Evolutionary conservation across 192 early-diverging fungal genomes (phyloP).

Genomic region (Radiomyces spectabilis): DNA sequence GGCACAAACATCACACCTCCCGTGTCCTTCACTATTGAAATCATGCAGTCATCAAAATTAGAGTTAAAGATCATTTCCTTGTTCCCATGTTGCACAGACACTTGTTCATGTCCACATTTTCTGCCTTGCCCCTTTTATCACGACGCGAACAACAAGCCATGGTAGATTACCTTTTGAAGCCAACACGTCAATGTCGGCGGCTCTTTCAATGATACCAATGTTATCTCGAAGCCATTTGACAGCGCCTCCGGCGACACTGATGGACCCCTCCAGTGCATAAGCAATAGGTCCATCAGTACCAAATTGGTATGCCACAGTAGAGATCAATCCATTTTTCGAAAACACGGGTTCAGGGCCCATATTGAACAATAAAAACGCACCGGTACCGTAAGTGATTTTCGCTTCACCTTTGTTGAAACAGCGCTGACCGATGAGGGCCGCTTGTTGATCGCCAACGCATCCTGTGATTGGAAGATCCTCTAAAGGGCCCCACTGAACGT

Average conservation of each 20-base stretch:
- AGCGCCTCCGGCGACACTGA: constrained; percentile 87
- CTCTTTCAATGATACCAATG: constrained; percentile 67
- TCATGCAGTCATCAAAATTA: constrained; percentile 62
- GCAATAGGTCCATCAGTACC: constrained; percentile 50
- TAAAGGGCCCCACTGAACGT: constrained; percentile 50
- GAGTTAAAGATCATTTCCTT: constrained; percentile 65
- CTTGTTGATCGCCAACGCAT: constrained; percentile 93
- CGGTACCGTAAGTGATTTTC: constrained; percentile 98
- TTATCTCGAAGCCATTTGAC: constrained; percentile 90
- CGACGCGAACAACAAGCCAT: too few species aligned
- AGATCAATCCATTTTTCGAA: constrained; percentile 78
- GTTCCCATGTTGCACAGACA: constrained; percentile 64
- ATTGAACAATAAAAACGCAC: constrained; percentile 93
- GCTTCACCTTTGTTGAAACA: constrained; percentile 82
- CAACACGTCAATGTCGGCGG: constrained; percentile 69
- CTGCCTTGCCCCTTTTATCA: too few species aligned
- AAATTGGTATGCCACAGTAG: constrained; percentile 86
- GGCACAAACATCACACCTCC: constrained; percentile 95
- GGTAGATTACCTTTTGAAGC: constrained; percentile 37
- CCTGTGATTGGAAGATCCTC: constrained; percentile 75
- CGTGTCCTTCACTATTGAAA: constrained; percentile 56
- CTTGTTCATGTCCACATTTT: too few species aligned
- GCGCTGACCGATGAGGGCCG: constrained; percentile 88
- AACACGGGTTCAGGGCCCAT: constrained; percentile 69
- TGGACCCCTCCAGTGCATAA: constrained; percentile 92